Evolutionary conservation across 345 rosid genomes (phyloP).

Genomic region (Passiflora organensis): DNA sequence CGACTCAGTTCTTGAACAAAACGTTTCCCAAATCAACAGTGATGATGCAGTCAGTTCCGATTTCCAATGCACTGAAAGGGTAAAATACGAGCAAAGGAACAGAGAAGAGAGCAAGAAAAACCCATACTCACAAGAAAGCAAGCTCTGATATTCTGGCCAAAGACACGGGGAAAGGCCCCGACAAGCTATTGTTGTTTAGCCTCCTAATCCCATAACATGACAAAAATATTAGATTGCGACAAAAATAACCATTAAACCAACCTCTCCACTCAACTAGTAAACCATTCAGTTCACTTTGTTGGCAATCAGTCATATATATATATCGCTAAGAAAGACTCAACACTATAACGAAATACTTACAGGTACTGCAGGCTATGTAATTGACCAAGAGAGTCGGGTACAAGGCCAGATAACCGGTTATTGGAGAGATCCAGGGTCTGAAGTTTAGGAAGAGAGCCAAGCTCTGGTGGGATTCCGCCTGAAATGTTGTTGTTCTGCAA

Average conservation of each 20-base stretch:
- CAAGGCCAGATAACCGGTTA: constrained; percentile 59
- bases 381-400: constrained; percentile 55
- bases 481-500: constrained; percentile 89
- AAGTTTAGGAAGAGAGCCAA: constrained; percentile 60
- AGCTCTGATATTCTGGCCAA: constrained; percentile 66
- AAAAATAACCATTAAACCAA: background rate
- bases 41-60: constrained; percentile 29
- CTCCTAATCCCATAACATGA: constrained; percentile 62
- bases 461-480: constrained; percentile 66
- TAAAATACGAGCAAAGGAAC: constrained; percentile 4
- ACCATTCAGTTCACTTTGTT: constrained; percentile 3
- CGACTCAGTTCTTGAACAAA: constrained; percentile 10
- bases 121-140: constrained; percentile 74
- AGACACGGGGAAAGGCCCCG: constrained; percentile 73
- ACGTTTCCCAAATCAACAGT: constrained; percentile 9
- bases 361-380: constrained; percentile 56
- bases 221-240: constrained; percentile 15
- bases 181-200: constrained; percentile 86
- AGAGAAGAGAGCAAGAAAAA: constrained; percentile 51
- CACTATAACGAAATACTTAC: constrained; percentile 39
- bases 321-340: background rate
- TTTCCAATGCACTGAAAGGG: constrained; percentile 27
- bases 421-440: constrained; percentile 83
- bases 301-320: constrained; percentile 20
- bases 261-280: background rate